phyloP scores from a whole-genome alignment of 2,329 filamentous ascomycete species.

The Cladobotryum mycophilum region DNA sequence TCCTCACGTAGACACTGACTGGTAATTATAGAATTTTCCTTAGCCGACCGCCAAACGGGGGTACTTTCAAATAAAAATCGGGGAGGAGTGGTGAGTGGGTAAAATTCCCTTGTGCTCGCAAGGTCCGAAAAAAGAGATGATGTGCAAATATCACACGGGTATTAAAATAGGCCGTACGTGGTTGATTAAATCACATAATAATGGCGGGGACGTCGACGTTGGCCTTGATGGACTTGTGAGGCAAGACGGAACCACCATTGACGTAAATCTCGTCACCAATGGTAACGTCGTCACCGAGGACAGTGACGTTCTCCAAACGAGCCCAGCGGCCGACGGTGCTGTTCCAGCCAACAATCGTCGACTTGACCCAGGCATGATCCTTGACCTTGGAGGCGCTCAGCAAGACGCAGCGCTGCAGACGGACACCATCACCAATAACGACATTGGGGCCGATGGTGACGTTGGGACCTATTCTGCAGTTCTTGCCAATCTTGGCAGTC shows the following conservation, averaged over 20 bases:
- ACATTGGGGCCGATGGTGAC: constrained; percentile 93
- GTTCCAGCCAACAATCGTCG: constrained; percentile 98
- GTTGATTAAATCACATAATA: constrained; percentile 49
- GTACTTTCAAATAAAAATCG: constrained; percentile 8
- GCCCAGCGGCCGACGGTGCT: constrained; percentile 94
- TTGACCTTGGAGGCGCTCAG: constrained; percentile 89
- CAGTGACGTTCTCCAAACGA: constrained; percentile 94
- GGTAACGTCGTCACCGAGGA: constrained; percentile 93
- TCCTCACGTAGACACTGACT: constrained; percentile 3
- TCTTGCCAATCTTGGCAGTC: constrained; percentile 92
- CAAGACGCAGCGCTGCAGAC: constrained; percentile 87
- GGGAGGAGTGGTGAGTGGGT: constrained; percentile 9
- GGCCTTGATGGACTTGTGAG: constrained; percentile 98
- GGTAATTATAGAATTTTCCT: constrained; percentile 9
- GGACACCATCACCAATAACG: constrained; percentile 86
- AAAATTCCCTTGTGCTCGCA: neutral
- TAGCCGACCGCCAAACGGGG: constrained; percentile 1
- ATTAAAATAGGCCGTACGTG: neutral
- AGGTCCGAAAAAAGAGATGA: neutral
- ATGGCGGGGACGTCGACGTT: constrained; percentile 80
- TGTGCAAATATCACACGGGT: neutral
- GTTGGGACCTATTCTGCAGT: constrained; percentile 96
- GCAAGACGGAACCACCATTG: constrained; percentile 90
- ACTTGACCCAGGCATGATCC: constrained; percentile 99
- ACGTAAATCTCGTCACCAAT: constrained; percentile 98